Percentiles rank a stretch among this genome's conserved stretches.
These are phyloP conservation scores for Oryza nivara DNA, from an alignment of 176 grass and related monocot species.

Conservation along the genomic window DNA sequence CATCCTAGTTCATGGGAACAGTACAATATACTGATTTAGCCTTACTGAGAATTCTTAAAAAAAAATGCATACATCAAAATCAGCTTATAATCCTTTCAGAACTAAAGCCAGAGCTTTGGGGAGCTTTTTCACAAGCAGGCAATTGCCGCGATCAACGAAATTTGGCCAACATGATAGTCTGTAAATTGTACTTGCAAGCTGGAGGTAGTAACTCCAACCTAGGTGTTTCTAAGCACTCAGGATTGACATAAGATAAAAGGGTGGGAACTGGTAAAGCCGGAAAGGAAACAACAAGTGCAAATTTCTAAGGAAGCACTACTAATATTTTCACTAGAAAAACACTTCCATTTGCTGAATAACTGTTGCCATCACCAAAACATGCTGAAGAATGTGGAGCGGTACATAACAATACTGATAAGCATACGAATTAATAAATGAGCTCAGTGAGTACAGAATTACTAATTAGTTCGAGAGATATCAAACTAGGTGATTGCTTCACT, in stretches of 20 bases:
- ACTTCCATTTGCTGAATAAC: slow-evolving; percentile 26
- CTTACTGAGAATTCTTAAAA: not conserved
- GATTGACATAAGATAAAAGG: slow-evolving; percentile 14
- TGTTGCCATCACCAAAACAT: slow-evolving; percentile 27
- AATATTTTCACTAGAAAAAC: not conserved
- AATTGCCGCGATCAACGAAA: not conserved
- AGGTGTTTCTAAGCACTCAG: not conserved
- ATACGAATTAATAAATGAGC: not conserved
- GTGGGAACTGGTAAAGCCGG: not conserved
- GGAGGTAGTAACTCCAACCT: slow-evolving; percentile 14
- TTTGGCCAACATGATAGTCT: not conserved
- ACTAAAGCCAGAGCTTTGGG: not conserved
- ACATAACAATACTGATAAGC: not conserved
- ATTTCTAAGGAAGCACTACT: slow-evolving; percentile 15
- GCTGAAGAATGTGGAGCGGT: slow-evolving; percentile 30
- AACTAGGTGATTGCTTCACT: slow-evolving; percentile 22
- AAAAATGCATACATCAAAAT: not conserved
- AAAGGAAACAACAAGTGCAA: slow-evolving; percentile 10
- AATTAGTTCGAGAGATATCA: slow-evolving; percentile 6
- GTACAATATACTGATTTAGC: not conserved
- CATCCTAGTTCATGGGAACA: not conserved
- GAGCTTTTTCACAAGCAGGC: not conserved
- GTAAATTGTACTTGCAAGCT: slow-evolving; percentile 16
- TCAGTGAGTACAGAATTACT: slow-evolving; percentile 11
- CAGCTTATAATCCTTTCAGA: not conserved